phyloP scores from a whole-genome alignment of 2,329 filamentous ascomycete genomes.

The Herpomyces periplanetae region DNA sequence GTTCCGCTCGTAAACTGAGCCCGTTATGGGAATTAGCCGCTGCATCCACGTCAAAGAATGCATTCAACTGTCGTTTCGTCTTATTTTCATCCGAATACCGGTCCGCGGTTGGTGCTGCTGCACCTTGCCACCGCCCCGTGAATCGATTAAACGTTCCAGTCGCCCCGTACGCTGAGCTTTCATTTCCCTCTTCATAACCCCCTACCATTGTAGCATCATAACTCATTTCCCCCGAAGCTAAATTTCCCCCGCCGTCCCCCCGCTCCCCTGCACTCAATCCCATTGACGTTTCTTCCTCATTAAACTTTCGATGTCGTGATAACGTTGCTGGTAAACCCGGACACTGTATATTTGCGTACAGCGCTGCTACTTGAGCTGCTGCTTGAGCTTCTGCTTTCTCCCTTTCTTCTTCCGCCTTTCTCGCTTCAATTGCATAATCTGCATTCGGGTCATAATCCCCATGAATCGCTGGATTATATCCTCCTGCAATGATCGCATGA shows the following conservation, averaged over 20 bases:
- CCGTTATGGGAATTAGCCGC: conserved; percentile 71
- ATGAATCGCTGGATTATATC: conserved; percentile 85
- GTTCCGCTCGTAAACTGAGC: conserved; percentile 57
- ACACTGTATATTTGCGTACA: too few relatives aligned
- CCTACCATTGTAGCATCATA: background rate
- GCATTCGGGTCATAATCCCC: conserved; percentile 83
- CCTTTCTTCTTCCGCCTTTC: conserved; percentile 7
- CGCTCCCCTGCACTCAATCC: conserved; percentile 4
- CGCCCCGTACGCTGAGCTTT: conserved; percentile 16
- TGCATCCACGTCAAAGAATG: conserved; percentile 80
- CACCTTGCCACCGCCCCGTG: conserved; percentile 40
- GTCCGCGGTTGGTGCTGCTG: conserved; percentile 24
- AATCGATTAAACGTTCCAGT: conserved; percentile 60
- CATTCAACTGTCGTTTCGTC: conserved; percentile 50
- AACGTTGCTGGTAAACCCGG: too few relatives aligned
- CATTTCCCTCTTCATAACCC: background rate
- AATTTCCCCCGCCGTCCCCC: conserved; percentile 1
- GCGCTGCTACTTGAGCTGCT: conserved; percentile 6
- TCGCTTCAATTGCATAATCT: conserved; percentile 35
- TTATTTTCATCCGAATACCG: conserved; percentile 59
- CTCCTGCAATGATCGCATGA: conserved; percentile 15
- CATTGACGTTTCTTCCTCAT: conserved; percentile 4
- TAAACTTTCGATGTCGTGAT: too few relatives aligned
- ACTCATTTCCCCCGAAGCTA: background rate
- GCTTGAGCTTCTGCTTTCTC: conserved; percentile 6